These are phyloP conservation scores for Xylariaceae sp. DNA, from an alignment of 2,329 filamentous ascomycete species.

Conservation along the genomic window DNA sequence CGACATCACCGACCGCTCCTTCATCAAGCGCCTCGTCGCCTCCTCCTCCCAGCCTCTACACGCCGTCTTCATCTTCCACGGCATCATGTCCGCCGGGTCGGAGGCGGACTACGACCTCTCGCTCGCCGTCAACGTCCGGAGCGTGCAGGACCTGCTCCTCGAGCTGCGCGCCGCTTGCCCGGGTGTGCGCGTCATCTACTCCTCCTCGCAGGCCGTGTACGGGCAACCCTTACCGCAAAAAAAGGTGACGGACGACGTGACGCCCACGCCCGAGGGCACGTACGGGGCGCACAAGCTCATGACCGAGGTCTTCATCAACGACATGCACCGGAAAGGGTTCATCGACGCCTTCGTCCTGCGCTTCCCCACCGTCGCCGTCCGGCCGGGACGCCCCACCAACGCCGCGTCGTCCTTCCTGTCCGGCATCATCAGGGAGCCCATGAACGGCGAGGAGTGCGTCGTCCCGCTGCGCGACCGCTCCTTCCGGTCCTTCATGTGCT, in stretches of 20 bases:
- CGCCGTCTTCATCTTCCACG: conserved; percentile 58
- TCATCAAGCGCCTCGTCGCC: conserved; percentile 38
- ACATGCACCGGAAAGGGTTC: conserved; percentile 54
- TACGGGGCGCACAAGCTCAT: conserved; percentile 61
- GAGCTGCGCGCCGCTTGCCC: conserved; percentile 44
- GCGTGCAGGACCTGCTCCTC: conserved; percentile 46
- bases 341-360: conserved; percentile 54
- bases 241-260: conserved; percentile 44
- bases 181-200: conserved; percentile 54
- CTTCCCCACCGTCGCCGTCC: conserved; percentile 57
- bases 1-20: conserved; percentile 38
- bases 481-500: conserved; percentile 50
- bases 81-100: conserved; percentile 61
- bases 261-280: conserved; percentile 55
- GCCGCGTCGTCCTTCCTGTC: conserved; percentile 60
- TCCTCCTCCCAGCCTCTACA: conserved; percentile 41
- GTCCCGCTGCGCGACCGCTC: conserved; percentile 46
- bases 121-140: conserved; percentile 56
- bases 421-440: conserved; percentile 59
- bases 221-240: conserved; percentile 52
- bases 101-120: conserved; percentile 57
- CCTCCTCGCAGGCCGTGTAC: conserved; percentile 59
- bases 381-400: conserved; percentile 53
- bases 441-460: conserved; percentile 47
- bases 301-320: conserved; percentile 57